Evolutionary conservation across 2,329 filamentous ascomycete species (phyloP).

Genomic region (Apiospora marii): DNA sequence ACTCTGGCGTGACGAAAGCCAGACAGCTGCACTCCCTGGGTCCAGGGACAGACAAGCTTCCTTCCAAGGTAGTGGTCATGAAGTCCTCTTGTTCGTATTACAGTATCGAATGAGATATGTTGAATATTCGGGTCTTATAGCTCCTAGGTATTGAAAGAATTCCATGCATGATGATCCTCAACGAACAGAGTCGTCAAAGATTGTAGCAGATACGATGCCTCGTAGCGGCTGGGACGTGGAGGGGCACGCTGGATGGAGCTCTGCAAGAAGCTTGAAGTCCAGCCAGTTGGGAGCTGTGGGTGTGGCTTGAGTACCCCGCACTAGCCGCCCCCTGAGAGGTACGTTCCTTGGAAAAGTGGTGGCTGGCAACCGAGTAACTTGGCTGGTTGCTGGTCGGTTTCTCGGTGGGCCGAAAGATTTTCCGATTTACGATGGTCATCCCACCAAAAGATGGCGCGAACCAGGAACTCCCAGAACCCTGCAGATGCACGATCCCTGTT

Average conservation of each 20-base stretch:
- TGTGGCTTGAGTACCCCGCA: conserved; percentile 14
- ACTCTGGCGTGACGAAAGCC: background rate
- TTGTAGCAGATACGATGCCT: too few relatives aligned
- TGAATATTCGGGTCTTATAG: background rate
- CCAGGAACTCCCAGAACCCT: conserved; percentile 13
- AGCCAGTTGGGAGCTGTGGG: background rate
- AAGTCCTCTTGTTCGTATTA: background rate
- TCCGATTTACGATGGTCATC: background rate
- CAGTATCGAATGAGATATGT: background rate
- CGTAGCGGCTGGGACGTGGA: too few relatives aligned
- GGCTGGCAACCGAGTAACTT: background rate
- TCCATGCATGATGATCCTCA: background rate
- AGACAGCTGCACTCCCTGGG: background rate
- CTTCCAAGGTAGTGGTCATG: background rate
- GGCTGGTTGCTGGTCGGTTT: background rate
- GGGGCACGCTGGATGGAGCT: background rate
- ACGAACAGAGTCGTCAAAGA: background rate
- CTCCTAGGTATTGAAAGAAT: background rate
- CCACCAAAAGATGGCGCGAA: conserved; percentile 2
- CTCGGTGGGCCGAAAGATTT: background rate
- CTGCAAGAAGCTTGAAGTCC: background rate
- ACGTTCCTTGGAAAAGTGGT: background rate
- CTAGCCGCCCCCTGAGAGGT: conserved; percentile 9
- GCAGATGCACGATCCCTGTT: conserved; percentile 11
- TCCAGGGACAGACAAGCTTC: background rate